Conservation (phyloP, 1,284 basidiomycete species). For the Spongiforma sp. region DNA sequence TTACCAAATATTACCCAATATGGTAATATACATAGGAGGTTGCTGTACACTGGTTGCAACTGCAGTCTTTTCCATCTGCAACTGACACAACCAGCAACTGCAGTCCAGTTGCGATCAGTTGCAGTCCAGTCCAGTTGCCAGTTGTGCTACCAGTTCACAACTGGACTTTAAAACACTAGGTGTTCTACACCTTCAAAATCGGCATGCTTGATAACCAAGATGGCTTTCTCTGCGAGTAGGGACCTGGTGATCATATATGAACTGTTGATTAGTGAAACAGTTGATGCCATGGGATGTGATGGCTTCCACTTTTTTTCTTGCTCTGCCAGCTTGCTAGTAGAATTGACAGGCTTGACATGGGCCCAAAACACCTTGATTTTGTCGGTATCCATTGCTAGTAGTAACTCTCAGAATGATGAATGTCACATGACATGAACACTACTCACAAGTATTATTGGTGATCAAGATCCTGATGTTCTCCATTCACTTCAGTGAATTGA, state of each 20-base stretch:
- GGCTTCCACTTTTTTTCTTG: conserved; percentile 96
- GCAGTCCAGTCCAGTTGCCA: too few relatives aligned
- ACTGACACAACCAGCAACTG: too few relatives aligned
- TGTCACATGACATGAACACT: background rate
- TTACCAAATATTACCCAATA: too few relatives aligned
- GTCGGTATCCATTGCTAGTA: conserved; percentile 97
- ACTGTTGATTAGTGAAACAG: conserved; percentile 97
- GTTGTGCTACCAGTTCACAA: too few relatives aligned
- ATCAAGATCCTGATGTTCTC: conserved; percentile 98
- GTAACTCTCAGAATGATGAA: background rate
- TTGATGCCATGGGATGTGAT: conserved; percentile 98
- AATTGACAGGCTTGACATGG: conserved; percentile 93
- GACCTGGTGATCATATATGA: conserved; percentile 99
- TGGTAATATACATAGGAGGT: too few relatives aligned
- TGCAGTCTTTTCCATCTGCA: too few relatives aligned
- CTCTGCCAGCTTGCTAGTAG: conserved; percentile 96
- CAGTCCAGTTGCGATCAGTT: too few relatives aligned
- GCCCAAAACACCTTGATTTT: conserved; percentile 99
- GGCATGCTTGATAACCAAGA: conserved; percentile 98
- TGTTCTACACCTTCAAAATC: conserved; percentile 99
- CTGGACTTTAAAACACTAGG: too few relatives aligned
- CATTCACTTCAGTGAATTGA: conserved; percentile 94
- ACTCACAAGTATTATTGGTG: conserved; percentile 93
- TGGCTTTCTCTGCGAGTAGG: conserved; percentile 91
- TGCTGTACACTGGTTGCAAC: too few relatives aligned